Conservation (phyloP, 2,329 filamentous ascomycete genomes). For the Sphaerulina populicola region DNA sequence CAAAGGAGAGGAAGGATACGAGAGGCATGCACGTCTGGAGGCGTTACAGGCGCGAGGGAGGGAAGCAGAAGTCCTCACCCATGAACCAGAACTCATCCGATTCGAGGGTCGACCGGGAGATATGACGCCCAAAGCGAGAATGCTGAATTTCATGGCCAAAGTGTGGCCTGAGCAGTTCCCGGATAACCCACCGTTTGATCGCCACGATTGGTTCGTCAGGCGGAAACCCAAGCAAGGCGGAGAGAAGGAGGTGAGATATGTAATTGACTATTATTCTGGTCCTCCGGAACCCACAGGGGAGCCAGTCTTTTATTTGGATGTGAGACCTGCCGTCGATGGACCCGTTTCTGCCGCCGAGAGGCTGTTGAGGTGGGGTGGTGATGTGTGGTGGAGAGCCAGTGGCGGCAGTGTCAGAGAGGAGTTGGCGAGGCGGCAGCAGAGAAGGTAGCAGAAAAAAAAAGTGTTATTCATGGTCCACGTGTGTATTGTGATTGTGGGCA, state of each 20-base stretch:
- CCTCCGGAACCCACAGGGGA: constrained; percentile 75
- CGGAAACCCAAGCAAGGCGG: constrained; percentile 58
- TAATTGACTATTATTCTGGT: constrained; percentile 63
- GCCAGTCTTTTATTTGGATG: constrained; percentile 92
- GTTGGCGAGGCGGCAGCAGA: constrained; percentile 28
- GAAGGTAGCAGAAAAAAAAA: background rate
- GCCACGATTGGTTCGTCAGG: constrained; percentile 93
- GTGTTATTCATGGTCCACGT: too few relatives aligned
- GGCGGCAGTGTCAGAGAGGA: constrained; percentile 57
- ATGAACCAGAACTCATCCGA: constrained; percentile 64
- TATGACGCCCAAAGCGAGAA: constrained; percentile 80
- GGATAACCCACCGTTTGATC: constrained; percentile 81
- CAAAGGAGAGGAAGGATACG: constrained; percentile 31
- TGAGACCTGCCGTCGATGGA: constrained; percentile 77
- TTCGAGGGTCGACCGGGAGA: constrained; percentile 88
- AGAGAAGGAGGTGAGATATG: constrained; percentile 73
- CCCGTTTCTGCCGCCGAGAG: constrained; percentile 74
- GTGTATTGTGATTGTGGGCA: too few relatives aligned
- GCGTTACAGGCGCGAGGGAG: constrained; percentile 18
- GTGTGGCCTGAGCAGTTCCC: constrained; percentile 71
- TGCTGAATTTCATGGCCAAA: constrained; percentile 71
- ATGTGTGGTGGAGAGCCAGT: constrained; percentile 85
- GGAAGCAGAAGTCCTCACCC: constrained; percentile 30
- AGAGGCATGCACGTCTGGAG: constrained; percentile 22
- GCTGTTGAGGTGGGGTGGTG: constrained; percentile 78